Percentiles rank a stretch among this genome's conserved stretches.
Evolutionary conservation across 176 grass and related monocot species (phyloP).

Genomic region (Oropetium thomaeum): DNA sequence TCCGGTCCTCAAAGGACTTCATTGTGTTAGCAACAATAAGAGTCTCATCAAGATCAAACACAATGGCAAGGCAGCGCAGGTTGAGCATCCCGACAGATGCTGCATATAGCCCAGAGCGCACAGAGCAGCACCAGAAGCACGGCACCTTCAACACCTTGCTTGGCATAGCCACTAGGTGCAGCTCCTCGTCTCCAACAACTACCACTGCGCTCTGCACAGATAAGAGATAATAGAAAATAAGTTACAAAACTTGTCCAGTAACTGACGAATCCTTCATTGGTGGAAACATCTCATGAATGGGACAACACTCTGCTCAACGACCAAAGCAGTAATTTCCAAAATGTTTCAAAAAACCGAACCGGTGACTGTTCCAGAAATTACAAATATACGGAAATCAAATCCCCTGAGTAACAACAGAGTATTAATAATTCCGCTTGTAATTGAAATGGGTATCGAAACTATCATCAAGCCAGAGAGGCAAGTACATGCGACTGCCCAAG

Average conservation of each 20-base stretch:
- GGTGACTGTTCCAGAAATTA: not conserved
- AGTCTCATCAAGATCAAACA: slow-evolving; percentile 96
- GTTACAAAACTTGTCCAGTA: not conserved
- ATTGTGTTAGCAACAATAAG: slow-evolving; percentile 99
- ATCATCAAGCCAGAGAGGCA: not conserved
- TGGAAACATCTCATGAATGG: not conserved
- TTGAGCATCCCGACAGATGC: slow-evolving; percentile 85
- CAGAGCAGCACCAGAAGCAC: slow-evolving; percentile 96
- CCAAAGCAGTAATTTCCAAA: not conserved
- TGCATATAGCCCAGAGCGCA: slow-evolving; percentile 59
- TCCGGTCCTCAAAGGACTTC: slow-evolving; percentile 82
- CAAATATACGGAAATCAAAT: not conserved
- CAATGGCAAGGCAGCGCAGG: slow-evolving; percentile 77
- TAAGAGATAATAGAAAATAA: not conserved
- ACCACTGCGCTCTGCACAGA: slow-evolving; percentile 75
- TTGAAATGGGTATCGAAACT: slow-evolving; percentile 6
- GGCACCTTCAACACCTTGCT: slow-evolving; percentile 66
- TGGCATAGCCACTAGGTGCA: slow-evolving; percentile 95
- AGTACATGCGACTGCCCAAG: not conserved
- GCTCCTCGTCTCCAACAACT: slow-evolving; percentile 71
- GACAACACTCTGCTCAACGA: not conserved
- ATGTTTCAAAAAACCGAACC: not conserved
- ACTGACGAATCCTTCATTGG: not conserved
- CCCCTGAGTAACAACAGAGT: not conserved
- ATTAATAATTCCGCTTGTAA: not conserved